Conservation (phyloP, 2,329 filamentous ascomycete species). For the Thielaviopsis cerberus region DNA sequence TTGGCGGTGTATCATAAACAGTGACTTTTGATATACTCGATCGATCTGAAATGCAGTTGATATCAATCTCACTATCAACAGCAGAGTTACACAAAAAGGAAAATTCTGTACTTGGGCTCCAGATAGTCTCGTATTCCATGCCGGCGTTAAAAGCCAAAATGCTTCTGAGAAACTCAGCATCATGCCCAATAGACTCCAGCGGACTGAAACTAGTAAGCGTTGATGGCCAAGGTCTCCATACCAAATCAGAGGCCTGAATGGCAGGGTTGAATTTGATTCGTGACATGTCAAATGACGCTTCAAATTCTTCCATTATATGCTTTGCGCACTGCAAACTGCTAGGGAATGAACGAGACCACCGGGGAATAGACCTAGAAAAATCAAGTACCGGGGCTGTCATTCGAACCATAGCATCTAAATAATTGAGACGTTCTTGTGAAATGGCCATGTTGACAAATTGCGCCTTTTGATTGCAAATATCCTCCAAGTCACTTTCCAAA, state of each 20-base stretch:
- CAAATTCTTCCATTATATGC: not conserved
- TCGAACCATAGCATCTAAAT: slow-evolving; percentile 15
- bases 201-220: not conserved
- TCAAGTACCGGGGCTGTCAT: slow-evolving; percentile 17
- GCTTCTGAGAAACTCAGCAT: not conserved
- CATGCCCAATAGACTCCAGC: not conserved
- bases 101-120: not conserved
- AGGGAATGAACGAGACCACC: slow-evolving; percentile 13
- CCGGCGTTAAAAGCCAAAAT: not conserved
- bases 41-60: not conserved
- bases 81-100: not conserved
- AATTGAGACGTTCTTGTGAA: slow-evolving; percentile 18
- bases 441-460: not conserved
- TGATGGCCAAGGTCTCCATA: slow-evolving; percentile 4
- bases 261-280: not conserved
- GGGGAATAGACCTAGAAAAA: slow-evolving; percentile 15
- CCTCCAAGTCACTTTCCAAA: not conserved
- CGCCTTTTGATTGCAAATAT: not conserved
- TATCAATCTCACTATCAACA: not conserved
- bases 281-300: not conserved
- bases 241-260: not conserved
- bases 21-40: not conserved
- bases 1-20: not conserved
- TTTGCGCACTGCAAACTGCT: not conserved
- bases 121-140: not conserved